These are phyloP conservation scores for Pholiota molesta DNA, from an alignment of 768 basidiomycete species.

Conservation along the genomic window DNA sequence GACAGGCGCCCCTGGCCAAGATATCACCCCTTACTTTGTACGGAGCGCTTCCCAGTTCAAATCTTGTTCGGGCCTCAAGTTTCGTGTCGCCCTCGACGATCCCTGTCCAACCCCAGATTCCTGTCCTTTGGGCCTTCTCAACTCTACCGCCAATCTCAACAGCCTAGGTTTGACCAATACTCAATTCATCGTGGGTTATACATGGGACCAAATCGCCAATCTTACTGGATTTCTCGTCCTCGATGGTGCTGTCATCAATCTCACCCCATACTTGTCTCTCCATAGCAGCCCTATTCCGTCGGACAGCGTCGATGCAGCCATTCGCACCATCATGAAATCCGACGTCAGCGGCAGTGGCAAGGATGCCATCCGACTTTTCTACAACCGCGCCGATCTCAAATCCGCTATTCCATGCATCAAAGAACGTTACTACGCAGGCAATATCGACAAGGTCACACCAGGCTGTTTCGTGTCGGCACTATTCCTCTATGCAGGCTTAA, in stretches of 20 bases:
- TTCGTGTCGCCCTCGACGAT: constrained; percentile 70
- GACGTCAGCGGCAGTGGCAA: constrained; percentile 63
- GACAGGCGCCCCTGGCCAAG: constrained; percentile 69
- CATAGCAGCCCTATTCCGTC: constrained; percentile 68
- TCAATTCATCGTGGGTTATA: constrained; percentile 76
- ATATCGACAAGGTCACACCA: constrained; percentile 95
- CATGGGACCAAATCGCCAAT: constrained; percentile 85
- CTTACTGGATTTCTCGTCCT: constrained; percentile 81
- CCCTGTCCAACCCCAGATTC: constrained; percentile 65
- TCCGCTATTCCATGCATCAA: constrained; percentile 78
- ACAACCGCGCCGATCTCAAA: constrained; percentile 64
- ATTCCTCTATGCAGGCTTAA: constrained; percentile 87
- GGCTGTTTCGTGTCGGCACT: constrained; percentile 92
- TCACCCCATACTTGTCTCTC: constrained; percentile 80
- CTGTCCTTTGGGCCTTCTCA: constrained; percentile 71
- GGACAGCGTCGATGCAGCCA: constrained; percentile 81
- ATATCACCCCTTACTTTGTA: constrained; percentile 87
- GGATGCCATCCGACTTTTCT: constrained; percentile 90
- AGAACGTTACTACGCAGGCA: constrained; percentile 88
- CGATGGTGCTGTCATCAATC: constrained; percentile 93
- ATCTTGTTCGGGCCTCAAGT: constrained; percentile 62
- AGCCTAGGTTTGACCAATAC: constrained; percentile 71
- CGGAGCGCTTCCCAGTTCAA: constrained; percentile 69
- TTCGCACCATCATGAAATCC: constrained; percentile 70
- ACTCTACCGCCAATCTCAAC: constrained; percentile 55